Conservation (phyloP, 176 grass and related monocot species). For the Guadua angustifolia region DNA sequence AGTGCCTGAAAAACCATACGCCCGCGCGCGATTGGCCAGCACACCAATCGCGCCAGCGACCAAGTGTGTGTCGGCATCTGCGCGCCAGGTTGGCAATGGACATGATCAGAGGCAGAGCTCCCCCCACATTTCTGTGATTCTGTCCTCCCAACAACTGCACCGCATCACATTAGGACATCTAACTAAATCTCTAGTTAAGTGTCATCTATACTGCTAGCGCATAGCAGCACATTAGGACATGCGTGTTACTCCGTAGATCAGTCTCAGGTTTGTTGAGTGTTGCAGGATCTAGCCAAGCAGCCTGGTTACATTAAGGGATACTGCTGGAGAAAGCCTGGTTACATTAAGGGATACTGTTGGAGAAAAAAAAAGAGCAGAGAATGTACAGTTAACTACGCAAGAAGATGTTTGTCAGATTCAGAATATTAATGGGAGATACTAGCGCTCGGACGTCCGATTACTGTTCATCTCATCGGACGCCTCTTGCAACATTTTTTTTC, state of each 20-base stretch:
- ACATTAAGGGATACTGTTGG: constrained; percentile 11
- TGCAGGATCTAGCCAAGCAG: not conserved
- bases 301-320: not conserved
- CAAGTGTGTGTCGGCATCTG: not conserved
- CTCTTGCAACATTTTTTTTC: no score
- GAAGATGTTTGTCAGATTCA: not conserved
- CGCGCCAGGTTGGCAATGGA: not conserved
- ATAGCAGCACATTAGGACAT: not conserved
- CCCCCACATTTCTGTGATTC: not conserved
- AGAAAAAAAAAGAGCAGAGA: not conserved
- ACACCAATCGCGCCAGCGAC: not conserved
- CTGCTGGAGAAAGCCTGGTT: not conserved
- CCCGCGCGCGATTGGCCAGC: not conserved
- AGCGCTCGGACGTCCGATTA: no score
- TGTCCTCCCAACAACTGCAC: not conserved
- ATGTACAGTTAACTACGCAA: not conserved
- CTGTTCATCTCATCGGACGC: no score
- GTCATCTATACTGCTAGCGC: not conserved
- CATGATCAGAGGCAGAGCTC: not conserved
- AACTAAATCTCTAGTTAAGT: not conserved
- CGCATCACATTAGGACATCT: no score
- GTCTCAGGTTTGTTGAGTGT: not conserved
- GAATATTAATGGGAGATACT: not conserved
- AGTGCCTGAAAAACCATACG: not conserved
- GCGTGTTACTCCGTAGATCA: not conserved